Evolutionary conservation across 495 filamentous ascomycete genomes (phyloP), one percentile per base, ranked within the genome.

Genomic region (Sordaria brevicollis): DNA sequence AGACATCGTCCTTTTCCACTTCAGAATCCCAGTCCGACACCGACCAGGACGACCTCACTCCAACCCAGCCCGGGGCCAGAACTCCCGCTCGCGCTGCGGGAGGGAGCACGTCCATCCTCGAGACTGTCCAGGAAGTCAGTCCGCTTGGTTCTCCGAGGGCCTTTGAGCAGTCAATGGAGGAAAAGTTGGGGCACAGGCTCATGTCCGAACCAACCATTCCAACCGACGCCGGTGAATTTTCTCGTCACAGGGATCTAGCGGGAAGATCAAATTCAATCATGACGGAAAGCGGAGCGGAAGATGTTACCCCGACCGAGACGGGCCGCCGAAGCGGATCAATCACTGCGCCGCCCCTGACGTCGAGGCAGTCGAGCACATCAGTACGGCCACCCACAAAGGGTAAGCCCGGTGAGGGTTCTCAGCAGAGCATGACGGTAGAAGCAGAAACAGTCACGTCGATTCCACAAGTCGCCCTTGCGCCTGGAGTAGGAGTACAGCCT

Each of bases 401-500:
- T 87, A 93, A 81, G 83, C 86, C 83, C 15, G 81, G 86, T 43
- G 94, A 97, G 76, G 89, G 88, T 10, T 90, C 93, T 15, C 87
- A 92, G 35, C 89, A 90, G 74, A 96, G 92, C 73, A 99, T 99
- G 95, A 97, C 92, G 39, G 94, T 99, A 13, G 95, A 99, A 81
- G 98, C 95, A 4, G 95, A 99, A 82, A 96, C 93, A 5, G 96
- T 99, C 65, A 91, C 87, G 37, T 94, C 95, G 17, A 92, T 97
- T 37, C 93, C 92, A 6, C 94, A 96, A 75, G 89, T 96, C n/a
- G 90, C 92, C 13, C 79, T 96, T 35, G 89, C 89, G 31, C 86
- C 90, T 33, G 90, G 85, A 15, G 82, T 86, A 5, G 88, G 88
- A 31, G 87, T 90, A 43, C 88, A 90, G 72, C 85, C 86, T 33